Percentiles rank a stretch among this genome's conserved stretches.
Conservation (phyloP, 1,284 basidiomycete genomes). For the Trichosporon inkin region DNA sequence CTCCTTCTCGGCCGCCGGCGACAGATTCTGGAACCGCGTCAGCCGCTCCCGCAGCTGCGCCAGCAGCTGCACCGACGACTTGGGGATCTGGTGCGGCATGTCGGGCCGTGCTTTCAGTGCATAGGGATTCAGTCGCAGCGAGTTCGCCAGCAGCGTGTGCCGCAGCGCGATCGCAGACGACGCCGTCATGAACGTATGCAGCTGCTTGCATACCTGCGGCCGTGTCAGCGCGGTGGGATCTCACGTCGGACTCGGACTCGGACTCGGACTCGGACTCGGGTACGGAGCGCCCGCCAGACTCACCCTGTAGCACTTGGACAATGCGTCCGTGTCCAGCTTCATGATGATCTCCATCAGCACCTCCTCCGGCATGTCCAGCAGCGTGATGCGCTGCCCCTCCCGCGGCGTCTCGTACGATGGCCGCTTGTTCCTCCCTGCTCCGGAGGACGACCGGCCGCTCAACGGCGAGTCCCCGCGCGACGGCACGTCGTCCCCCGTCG, state of each 20-base stretch:
- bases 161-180: conserved; percentile 59
- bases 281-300: too few species aligned
- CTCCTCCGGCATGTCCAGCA: conserved; percentile 7
- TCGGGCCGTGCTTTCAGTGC: conserved; percentile 20
- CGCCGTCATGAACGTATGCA: conserved; percentile 25
- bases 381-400: background rate
- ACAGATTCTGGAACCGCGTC: conserved; percentile 39
- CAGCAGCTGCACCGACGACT: conserved; percentile 46
- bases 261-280: too few species aligned
- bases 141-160: conserved; percentile 70
- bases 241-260: too few species aligned
- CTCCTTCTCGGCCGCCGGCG: conserved; percentile 21
- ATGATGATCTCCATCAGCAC: conserved; percentile 7
- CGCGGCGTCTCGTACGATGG: background rate
- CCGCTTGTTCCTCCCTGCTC: background rate
- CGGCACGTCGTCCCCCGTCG: background rate
- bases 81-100: conserved; percentile 40
- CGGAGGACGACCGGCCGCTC: background rate
- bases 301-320: conserved; percentile 8
- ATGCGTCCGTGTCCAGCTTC: background rate
- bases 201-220: conserved; percentile 11
- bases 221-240: background rate
- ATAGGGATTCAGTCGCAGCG: conserved; percentile 61
- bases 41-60: conserved; percentile 37
- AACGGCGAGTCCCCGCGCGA: background rate